Base-by-base conservation (phyloP, 495 filamentous ascomycete species). In the Acidiella bohemica region DNA sequence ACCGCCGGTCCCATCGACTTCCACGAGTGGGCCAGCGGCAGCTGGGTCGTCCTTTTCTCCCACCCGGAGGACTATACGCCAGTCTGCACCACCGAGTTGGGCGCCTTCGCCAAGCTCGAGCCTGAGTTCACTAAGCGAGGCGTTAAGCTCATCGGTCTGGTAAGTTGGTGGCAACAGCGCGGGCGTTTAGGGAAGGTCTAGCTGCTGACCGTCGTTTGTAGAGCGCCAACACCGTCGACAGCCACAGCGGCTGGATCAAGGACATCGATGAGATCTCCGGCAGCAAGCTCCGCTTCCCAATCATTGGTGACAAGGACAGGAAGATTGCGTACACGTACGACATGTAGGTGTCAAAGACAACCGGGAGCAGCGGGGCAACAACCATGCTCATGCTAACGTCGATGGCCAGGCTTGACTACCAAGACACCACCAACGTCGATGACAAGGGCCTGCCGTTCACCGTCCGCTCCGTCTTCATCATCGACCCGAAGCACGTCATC, bases 401-500 rank as follows among this genome's bases (percentile, higher is more conserved):
- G 26, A 21, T n/a, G 6, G 26, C 26, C 57, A 84, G 79, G 79
- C 70, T 97, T 49, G 90, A 97, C 64, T 68, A 81, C 60, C 76
- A 83, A 52, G 78, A 84, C 54, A 67, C 69, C 42, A 80, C 78
- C 55, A 96, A 95, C 68, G 87, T 51, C 26, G 38, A 51, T 28
- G n/a, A 37, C 18, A 96, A 96, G 77, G 90, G 85, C 47, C 85
- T 93, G 54, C 86, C 90, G 41, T 93, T 96, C 67, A 96, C 90
- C 59, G 95, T 97, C 70, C 87, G 90, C 58, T 93, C 84, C 49
- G 92, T 96, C 64, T 97, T 96, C 73, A 70, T 96, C 68, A 92
- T 97, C 62, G 90, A 96, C 70, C 92, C 90, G 41, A 93, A 80
- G 73, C 95, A 96, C 77, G 86, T 78, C 53, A 95, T 96, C 64